Evolutionary conservation across 495 filamentous ascomycete species (phyloP).

Genomic region (Astrothelium macrocarpum): DNA sequence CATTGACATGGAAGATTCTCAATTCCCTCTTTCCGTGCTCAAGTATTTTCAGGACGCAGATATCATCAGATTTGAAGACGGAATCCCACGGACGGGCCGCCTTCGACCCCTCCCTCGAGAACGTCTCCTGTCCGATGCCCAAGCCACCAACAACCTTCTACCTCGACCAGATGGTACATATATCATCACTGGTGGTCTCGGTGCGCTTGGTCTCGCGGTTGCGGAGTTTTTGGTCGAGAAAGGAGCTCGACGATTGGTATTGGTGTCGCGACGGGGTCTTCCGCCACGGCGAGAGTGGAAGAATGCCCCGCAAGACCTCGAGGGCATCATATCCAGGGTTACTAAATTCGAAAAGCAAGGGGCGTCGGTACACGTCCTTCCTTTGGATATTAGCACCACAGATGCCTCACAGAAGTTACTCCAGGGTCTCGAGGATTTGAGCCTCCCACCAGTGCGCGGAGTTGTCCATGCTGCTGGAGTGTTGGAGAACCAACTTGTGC

Average conservation of each 20-base stretch:
- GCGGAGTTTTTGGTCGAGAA: conserved; percentile 32
- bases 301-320: not conserved
- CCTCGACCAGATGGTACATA: conserved; percentile 37
- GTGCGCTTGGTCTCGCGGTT: conserved; percentile 35
- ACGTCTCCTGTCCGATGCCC: not conserved
- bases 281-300: not conserved
- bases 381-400: not conserved
- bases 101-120: conserved; percentile 20
- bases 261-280: conserved; percentile 33
- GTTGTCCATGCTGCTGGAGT: conserved; percentile 43
- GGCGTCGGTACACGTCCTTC: not conserved
- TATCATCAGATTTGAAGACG: conserved; percentile 38
- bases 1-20: conserved; percentile 26
- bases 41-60: conserved; percentile 34
- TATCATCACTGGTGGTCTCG: conserved; percentile 40
- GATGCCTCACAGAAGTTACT: not conserved
- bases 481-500: conserved; percentile 33
- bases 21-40: conserved; percentile 27
- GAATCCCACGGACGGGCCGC: conserved; percentile 29
- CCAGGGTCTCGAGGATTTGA: conserved; percentile 20
- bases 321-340: not conserved
- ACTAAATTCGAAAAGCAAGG: not conserved
- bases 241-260: conserved; percentile 35
- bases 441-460: conserved; percentile 33
- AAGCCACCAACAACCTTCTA: conserved; percentile 13